A percentile compares a stretch with the other conserved stretches of the same genome.
phyloP scores from a whole-genome alignment of 2,329 filamentous ascomycete species.

The Fusarium sp. region DNA sequence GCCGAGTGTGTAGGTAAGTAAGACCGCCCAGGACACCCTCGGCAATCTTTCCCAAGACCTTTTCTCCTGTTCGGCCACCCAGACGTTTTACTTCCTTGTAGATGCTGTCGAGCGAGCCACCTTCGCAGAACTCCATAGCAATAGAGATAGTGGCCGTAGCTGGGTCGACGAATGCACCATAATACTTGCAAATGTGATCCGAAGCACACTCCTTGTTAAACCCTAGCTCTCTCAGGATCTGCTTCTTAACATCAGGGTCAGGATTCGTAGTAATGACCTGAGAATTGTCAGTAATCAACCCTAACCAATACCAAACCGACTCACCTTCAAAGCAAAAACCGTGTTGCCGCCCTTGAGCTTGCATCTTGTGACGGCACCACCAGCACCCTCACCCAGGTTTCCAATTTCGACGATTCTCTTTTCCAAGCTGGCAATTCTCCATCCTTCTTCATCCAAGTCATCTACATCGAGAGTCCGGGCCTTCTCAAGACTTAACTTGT shows the following conservation, averaged over 20 bases:
- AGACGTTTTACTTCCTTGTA: constrained; percentile 98
- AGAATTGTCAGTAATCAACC: constrained; percentile 29
- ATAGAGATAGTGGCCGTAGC: constrained; percentile 98
- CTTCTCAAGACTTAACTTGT: constrained; percentile 85
- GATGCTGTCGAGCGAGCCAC: constrained; percentile 94
- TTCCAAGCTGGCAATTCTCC: constrained; percentile 92
- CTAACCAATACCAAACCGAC: constrained; percentile 40
- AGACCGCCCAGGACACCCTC: constrained; percentile 94
- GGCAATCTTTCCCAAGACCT: constrained; percentile 95
- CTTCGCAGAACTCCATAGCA: constrained; percentile 99
- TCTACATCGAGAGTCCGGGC: constrained; percentile 90
- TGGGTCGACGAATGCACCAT: constrained; percentile 95
- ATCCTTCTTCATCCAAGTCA: constrained; percentile 94
- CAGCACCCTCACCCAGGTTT: constrained; percentile 92
- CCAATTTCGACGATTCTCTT: constrained; percentile 90
- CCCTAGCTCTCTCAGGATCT: constrained; percentile 94
- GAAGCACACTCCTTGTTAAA: constrained; percentile 99
- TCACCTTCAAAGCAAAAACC: constrained; percentile 94
- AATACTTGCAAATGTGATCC: constrained; percentile 97
- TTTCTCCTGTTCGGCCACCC: constrained; percentile 94
- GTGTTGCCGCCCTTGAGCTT: constrained; percentile 92
- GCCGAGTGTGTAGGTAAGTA: constrained; percentile 94
- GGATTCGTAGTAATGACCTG: constrained; percentile 98
- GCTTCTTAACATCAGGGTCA: constrained; percentile 97
- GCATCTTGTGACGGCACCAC: constrained; percentile 93